Evolutionary conservation across 2,329 filamentous ascomycete genomes (phyloP), one percentile per base, ranked within the genome.

Genomic region (Fusarium avenaceum): DNA sequence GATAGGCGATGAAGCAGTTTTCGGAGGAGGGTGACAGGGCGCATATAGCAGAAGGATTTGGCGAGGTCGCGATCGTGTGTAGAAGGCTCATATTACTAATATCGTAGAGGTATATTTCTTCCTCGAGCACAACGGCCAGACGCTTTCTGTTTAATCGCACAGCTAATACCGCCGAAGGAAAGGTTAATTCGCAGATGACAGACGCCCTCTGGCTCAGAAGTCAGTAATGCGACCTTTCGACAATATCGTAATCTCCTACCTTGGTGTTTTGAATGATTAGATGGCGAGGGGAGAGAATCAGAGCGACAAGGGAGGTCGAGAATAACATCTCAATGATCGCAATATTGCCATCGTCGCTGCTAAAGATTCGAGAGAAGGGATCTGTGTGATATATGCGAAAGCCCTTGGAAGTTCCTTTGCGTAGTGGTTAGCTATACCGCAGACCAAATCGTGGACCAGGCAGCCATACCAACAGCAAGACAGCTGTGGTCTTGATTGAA

Each of bases 401-500:
- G 66, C 96, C 96, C 80, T 92, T 94, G 43, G 93, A 93, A 65
- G 96, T 98, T 65, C 93, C 93, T 96, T 66, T 38, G 42, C 24
- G 52, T 48, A 30, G 48, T 32, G 51, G 22, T 67, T 49, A 70
- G 67, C 38, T 20, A 68, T 51, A 39, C 10, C 15, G 44, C 17
- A 49, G 38, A 48, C 24, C 46, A 42, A 33, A 50, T 60, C 57
- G 56, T 65, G 40, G 42, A 28, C 24, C 13, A 38, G 15, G 45
- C 45, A 26, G 57, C 80, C 90, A 76, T 84, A 94, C 93, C 95
- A 73, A 99, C 94, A 83, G 95, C 95, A 70, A 99, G 86, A 80
- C 95, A 95, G 86, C 92, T 97, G 84, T 97, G 94, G 84, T 99
- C 96, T 85, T 99, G 96, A 81, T 99, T 99, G 82, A 98, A 99